A percentile compares a stretch with the other conserved stretches of the same genome.
Conservation (phyloP, 2,329 filamentous ascomycete genomes). For the Beauveria asiatica region DNA sequence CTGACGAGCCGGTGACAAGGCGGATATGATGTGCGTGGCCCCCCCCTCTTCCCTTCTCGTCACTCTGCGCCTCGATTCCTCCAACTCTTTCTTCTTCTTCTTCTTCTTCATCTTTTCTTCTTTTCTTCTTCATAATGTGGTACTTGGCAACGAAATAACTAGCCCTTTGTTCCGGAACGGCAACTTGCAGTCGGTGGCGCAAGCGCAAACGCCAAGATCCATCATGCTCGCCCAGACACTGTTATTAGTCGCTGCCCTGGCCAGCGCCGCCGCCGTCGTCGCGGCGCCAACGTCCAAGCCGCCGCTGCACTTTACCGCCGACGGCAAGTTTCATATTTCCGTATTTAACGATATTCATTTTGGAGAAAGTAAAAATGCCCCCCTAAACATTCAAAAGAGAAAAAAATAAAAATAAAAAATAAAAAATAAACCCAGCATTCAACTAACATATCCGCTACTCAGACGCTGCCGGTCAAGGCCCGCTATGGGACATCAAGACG, state of each 20-base stretch:
- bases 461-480: slow-evolving; percentile 40
- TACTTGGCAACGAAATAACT: neutral
- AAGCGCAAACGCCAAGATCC: neutral
- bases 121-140: neutral
- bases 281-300: neutral
- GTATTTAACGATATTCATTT: slow-evolving; percentile 66
- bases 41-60: neutral
- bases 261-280: neutral
- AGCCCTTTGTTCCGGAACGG: neutral
- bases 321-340: slow-evolving; percentile 43
- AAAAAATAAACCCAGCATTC: neutral
- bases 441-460: neutral
- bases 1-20: neutral
- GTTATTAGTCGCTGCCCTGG: neutral
- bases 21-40: neutral
- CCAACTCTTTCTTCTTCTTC: too few species aligned
- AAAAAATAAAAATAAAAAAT: neutral
- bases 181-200: neutral
- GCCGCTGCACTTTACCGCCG: slow-evolving; percentile 24
- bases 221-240: neutral
- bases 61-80: neutral
- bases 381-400: neutral
- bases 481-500: slow-evolving; percentile 48
- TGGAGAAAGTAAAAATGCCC: slow-evolving; percentile 47
- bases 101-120: too few species aligned